Evolutionary conservation across 768 basidiomycete species (phyloP).

Genomic region (Rhodotorula sphaerocarpa): DNA sequence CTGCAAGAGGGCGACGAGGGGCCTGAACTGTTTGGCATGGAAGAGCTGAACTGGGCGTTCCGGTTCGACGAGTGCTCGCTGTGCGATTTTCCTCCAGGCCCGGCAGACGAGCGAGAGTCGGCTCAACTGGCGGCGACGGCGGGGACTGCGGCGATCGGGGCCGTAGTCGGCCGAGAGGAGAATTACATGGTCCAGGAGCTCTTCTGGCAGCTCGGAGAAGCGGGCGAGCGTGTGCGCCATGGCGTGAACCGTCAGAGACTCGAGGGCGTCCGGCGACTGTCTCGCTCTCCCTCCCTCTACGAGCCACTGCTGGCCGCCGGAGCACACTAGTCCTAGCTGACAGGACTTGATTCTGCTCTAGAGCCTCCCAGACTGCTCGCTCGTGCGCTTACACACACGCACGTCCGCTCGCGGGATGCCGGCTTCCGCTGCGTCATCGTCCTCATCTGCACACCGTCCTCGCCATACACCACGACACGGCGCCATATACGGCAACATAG

Average conservation of each 20-base stretch:
- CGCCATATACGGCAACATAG: no score
- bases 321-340: no score
- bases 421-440: no score
- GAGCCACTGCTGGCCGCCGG: no score
- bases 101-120: conserved; percentile 4
- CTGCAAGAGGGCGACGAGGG: background rate
- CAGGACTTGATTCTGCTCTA: no score
- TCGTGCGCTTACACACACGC: no score
- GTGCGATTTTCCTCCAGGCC: background rate
- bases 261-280: background rate
- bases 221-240: no score
- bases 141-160: background rate
- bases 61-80: background rate
- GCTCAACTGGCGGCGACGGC: background rate
- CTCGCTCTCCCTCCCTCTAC: background rate
- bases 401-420: no score
- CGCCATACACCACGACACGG: no score
- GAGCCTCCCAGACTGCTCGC: no score
- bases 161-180: background rate
- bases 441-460: no score
- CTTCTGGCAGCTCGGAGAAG: background rate
- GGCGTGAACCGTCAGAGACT: background rate
- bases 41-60: background rate
- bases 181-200: conserved; percentile 5
- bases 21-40: background rate